These are phyloP conservation scores for Dipodascopsis tothii DNA, from an alignment of 805 yeast species.

Conservation along the genomic window DNA sequence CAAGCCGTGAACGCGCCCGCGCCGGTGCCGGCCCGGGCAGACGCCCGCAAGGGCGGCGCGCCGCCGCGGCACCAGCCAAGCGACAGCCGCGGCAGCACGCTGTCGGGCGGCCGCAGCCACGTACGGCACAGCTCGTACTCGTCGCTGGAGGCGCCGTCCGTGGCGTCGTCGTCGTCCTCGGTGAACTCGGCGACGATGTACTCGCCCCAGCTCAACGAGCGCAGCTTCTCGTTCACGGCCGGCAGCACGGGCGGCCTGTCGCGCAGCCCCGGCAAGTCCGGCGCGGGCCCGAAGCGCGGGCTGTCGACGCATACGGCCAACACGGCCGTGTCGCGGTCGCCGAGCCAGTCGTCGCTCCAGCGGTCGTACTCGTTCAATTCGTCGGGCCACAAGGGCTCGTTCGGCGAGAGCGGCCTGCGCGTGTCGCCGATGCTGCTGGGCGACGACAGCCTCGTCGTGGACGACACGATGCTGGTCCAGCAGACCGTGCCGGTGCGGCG, in stretches of 20 bases:
- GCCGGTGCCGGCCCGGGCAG: background rate
- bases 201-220: background rate
- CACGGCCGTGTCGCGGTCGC: background rate
- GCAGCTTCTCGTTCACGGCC: background rate
- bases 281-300: background rate
- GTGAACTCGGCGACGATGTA: background rate
- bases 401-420: background rate
- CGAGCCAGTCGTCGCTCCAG: background rate
- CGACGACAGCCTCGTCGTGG: background rate
- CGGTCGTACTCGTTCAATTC: background rate
- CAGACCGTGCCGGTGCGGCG: background rate
- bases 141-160: background rate
- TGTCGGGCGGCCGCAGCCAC: background rate
- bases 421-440: background rate
- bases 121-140: background rate
- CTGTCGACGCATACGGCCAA: too few species aligned
- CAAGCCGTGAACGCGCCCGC: background rate
- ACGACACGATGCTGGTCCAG: background rate
- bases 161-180: background rate
- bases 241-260: background rate
- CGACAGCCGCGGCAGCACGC: too few species aligned
- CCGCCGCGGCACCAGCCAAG: too few species aligned
- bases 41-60: background rate
- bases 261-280: background rate
- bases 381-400: background rate